phyloP scores from a whole-genome alignment of 306 rosid genomes.

The Cicer cuneatum region DNA sequence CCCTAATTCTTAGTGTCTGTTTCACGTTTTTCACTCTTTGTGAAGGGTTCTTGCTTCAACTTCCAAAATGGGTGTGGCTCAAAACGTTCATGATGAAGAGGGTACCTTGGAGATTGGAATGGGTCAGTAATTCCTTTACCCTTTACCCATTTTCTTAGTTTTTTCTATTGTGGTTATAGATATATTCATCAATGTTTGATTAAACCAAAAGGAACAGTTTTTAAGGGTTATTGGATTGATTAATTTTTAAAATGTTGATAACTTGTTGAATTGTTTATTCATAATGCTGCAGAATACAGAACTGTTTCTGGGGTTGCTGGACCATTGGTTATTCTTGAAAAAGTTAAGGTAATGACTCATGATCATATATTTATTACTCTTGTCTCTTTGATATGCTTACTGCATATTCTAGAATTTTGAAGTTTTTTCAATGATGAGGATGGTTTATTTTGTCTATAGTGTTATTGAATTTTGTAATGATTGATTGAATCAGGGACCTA shows the following conservation, averaged over 20 bases:
- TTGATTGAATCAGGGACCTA: slow-evolving; percentile 79
- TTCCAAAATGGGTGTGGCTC: slow-evolving; percentile 64
- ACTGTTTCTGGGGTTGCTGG: slow-evolving; percentile 99
- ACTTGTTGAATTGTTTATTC: slow-evolving; percentile 22
- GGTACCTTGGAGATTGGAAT: slow-evolving; percentile 91
- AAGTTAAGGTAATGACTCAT: slow-evolving; percentile 75
- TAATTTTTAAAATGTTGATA: slow-evolving; percentile 6
- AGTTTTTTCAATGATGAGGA: slow-evolving; percentile 36
- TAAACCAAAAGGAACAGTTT: not conserved
- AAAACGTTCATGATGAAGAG: slow-evolving; percentile 70
- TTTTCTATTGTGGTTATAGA: not conserved
- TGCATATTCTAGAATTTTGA: slow-evolving; percentile 8
- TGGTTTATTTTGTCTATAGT: slow-evolving; percentile 5
- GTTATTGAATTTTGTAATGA: slow-evolving; percentile 32
- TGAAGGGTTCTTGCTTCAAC: slow-evolving; percentile 32
- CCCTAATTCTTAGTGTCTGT: not conserved
- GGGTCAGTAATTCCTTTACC: slow-evolving; percentile 57
- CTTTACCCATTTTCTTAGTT: slow-evolving; percentile 17
- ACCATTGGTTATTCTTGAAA: slow-evolving; percentile 94
- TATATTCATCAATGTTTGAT: not conserved
- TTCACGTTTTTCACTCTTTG: not conserved
- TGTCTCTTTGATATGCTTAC: slow-evolving; percentile 18
- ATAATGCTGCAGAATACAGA: slow-evolving; percentile 77
- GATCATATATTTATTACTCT: not conserved
- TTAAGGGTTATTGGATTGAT: slow-evolving; percentile 29